Evolutionary conservation across 352 stramenopile genomes (phyloP), one percentile per base, ranked within the genome.

Genomic region (Phytophthora multivora): DNA sequence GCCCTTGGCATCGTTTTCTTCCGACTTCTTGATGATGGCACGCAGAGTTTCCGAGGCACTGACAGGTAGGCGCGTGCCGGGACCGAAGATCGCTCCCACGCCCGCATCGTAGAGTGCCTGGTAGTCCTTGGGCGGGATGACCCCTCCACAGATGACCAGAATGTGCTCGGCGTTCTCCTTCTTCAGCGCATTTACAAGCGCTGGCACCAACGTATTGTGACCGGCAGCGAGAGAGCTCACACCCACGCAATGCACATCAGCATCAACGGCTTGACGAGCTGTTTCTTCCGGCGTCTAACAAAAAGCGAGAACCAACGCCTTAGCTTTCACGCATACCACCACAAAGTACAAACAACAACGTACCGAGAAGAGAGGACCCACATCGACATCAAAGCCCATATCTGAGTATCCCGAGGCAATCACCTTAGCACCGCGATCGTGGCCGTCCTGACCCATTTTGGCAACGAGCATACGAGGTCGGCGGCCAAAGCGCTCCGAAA

Each of bases 351-450:
- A 49, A 0, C 16, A 56, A 31, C 12, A 40, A 69, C 71, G 39
- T 72, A 86, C 73, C 71, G 95, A 93, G 69, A 99, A 99, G 18
- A 99, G 72, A 41, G 96, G 93, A 11, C 96, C 96, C 43, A 99
- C 91, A 64, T 99, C 97, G 16, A 99, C 97, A 80, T 99, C 97
- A 68, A 98, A 99, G 18, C 97, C 97, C 59, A 99, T 76, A 72
- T 99, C 97, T 16, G 90, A 96, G 64, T 98, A 98, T 16, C 96
- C 96, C 53, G 80, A 97, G 3, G 96, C 95, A 68, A 99, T 98
- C 12, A 99, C 95, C 67, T 98, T 99, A 23, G 96, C 97, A 49
- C 97, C 97, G 60, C 97, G 88, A 70, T 99, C 97, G 66, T 99
- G 97, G 23, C 96, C 97, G 74, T 99, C 97, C 78, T 98, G 95